Evolutionary conservation across 768 basidiomycete genomes (phyloP).

Genomic region (Rhizopogon salebrosus): DNA sequence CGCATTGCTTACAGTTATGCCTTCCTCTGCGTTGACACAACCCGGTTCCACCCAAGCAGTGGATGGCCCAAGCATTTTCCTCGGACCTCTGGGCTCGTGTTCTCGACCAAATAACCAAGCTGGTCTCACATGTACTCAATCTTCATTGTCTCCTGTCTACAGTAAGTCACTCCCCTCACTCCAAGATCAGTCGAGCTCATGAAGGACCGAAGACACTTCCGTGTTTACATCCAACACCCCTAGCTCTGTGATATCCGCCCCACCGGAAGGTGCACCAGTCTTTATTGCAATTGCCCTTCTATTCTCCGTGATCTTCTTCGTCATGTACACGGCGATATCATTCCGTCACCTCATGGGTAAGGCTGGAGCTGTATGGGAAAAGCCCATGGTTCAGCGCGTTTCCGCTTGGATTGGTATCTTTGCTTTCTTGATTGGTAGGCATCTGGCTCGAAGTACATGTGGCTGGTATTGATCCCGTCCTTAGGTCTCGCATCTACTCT

Average conservation of each 20-base stretch:
- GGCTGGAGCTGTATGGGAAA: slow-evolving; percentile 44
- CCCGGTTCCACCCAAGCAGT: slow-evolving; percentile 27
- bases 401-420: slow-evolving; percentile 74
- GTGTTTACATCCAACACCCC: slow-evolving; percentile 56
- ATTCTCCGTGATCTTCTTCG: slow-evolving; percentile 56
- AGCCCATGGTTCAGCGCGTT: slow-evolving; percentile 48
- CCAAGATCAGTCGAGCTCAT: neutral
- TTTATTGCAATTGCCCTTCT: slow-evolving; percentile 60
- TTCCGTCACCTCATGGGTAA: slow-evolving; percentile 63
- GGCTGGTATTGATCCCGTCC: neutral
- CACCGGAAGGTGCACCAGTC: slow-evolving; percentile 53
- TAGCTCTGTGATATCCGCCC: slow-evolving; percentile 49
- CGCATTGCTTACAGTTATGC: slow-evolving; percentile 58
- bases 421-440: slow-evolving; percentile 68
- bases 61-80: slow-evolving; percentile 65
- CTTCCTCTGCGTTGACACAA: slow-evolving; percentile 41
- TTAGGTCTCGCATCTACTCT: slow-evolving; percentile 66
- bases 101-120: slow-evolving; percentile 44
- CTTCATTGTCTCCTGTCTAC: slow-evolving; percentile 54
- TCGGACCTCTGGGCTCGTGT: slow-evolving; percentile 73
- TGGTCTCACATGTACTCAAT: slow-evolving; percentile 47
- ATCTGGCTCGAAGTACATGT: neutral
- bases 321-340: slow-evolving; percentile 60
- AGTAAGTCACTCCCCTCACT: slow-evolving; percentile 36
- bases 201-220: slow-evolving; percentile 47